Evolutionary conservation across 768 basidiomycete genomes (phyloP).

Genomic region (Phaffia tasmanica): DNA sequence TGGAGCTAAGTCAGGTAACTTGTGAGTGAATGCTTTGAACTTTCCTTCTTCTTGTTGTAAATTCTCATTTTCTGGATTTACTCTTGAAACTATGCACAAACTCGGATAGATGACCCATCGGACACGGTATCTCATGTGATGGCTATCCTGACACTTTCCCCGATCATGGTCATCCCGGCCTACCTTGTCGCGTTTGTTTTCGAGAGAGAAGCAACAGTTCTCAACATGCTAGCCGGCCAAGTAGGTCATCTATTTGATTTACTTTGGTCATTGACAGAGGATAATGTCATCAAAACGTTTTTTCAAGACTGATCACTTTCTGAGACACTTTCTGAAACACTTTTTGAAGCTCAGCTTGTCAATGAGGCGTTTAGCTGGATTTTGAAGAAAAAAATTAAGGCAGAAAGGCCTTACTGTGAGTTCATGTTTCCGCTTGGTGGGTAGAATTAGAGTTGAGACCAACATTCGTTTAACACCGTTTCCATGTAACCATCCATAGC

Average conservation of each 20-base stretch:
- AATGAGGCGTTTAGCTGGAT: slow-evolving; percentile 18
- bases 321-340: too few species aligned
- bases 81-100: background rate
- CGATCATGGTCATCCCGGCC: slow-evolving; percentile 25
- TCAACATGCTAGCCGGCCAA: slow-evolving; percentile 22
- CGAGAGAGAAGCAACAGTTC: slow-evolving; percentile 17
- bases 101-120: background rate
- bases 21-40: background rate
- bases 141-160: slow-evolving; percentile 23
- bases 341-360: slow-evolving; percentile 3
- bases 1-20: too few species aligned
- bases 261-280: background rate
- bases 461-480: background rate
- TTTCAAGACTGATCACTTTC: background rate
- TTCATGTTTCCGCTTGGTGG: background rate
- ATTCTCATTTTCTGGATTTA: background rate
- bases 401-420: slow-evolving; percentile 17
- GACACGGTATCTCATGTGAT: background rate
- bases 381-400: slow-evolving; percentile 12
- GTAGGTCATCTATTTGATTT: background rate
- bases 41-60: background rate
- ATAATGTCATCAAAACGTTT: background rate
- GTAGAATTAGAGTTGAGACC: background rate
- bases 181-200: slow-evolving; percentile 24
- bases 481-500: background rate